phyloP scores from a whole-genome alignment of 2,329 filamentous ascomycete genomes.

The Cordyceps militaris region DNA sequence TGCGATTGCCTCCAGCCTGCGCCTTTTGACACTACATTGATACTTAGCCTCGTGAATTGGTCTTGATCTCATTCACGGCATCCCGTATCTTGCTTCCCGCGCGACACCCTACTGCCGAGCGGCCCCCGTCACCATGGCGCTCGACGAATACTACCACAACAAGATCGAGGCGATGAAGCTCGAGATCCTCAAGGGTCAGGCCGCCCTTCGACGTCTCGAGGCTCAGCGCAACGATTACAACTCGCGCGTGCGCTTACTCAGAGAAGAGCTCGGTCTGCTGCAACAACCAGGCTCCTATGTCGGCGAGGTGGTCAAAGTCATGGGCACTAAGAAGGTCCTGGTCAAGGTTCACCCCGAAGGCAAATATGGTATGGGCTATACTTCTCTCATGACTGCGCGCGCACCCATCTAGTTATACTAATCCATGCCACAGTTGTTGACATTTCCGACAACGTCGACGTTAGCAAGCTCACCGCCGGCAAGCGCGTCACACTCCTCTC shows the following conservation, averaged over 20 bases:
- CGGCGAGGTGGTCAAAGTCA: slow-evolving; percentile 99
- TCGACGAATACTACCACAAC: slow-evolving; percentile 99
- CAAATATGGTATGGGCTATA: slow-evolving; percentile 77
- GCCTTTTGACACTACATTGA: background rate
- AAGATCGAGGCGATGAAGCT: slow-evolving; percentile 99
- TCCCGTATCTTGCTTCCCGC: background rate
- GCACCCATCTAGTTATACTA: background rate
- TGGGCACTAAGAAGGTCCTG: slow-evolving; percentile 98
- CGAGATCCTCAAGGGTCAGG: slow-evolving; percentile 98
- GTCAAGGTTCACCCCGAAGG: slow-evolving; percentile 99
- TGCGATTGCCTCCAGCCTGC: background rate
- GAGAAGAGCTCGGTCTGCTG: slow-evolving; percentile 90
- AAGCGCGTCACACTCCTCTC: slow-evolving; percentile 96
- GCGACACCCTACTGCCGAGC: slow-evolving; percentile 8
- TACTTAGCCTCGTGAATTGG: slow-evolving; percentile 10
- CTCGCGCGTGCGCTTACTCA: slow-evolving; percentile 85
- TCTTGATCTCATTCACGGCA: background rate
- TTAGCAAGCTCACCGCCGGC: slow-evolving; percentile 89
- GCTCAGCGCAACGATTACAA: slow-evolving; percentile 99
- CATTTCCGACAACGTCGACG: slow-evolving; percentile 88
- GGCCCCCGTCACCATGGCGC: slow-evolving; percentile 66
- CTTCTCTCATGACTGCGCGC: background rate
- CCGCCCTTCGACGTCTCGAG: slow-evolving; percentile 87
- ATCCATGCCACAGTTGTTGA: slow-evolving; percentile 66
- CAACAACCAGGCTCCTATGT: slow-evolving; percentile 98